These are phyloP conservation scores for Phytophthora hybrid DNA, from an alignment of 352 stramenopile species.

Conservation along the genomic window DNA sequence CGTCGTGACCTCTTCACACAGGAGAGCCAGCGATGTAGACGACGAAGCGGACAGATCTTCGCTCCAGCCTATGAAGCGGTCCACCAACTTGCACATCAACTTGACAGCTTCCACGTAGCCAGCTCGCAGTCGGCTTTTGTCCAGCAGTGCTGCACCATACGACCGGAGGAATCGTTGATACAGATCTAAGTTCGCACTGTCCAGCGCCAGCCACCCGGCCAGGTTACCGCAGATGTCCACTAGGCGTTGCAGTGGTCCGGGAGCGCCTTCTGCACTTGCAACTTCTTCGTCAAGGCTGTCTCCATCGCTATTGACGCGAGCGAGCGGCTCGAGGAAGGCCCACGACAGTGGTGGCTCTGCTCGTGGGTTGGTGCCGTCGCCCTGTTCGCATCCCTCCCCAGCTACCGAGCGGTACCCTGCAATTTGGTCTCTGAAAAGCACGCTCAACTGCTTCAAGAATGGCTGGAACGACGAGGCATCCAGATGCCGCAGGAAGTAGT, in stretches of 20 bases:
- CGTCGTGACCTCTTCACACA: slow-evolving; percentile 47
- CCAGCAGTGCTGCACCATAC: slow-evolving; percentile 35
- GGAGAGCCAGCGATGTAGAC: slow-evolving; percentile 30
- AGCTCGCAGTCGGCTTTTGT: slow-evolving; percentile 39
- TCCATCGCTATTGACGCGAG: background rate
- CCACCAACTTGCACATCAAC: slow-evolving; percentile 37
- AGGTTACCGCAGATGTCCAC: slow-evolving; percentile 39
- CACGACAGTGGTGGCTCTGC: slow-evolving; percentile 29
- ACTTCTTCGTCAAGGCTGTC: background rate
- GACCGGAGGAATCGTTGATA: slow-evolving; percentile 37
- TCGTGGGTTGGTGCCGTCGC: background rate
- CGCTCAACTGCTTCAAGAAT: slow-evolving; percentile 42
- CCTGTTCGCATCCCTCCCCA: background rate
- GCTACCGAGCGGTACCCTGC: slow-evolving; percentile 8
- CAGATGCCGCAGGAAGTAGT: slow-evolving; percentile 49
- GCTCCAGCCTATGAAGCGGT: slow-evolving; percentile 32
- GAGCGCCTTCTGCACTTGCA: slow-evolving; percentile 1
- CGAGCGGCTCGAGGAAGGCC: slow-evolving; percentile 33
- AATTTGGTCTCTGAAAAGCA: slow-evolving; percentile 31
- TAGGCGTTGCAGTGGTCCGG: slow-evolving; percentile 21
- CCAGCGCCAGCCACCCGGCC: slow-evolving; percentile 43
- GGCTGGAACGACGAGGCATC: slow-evolving; percentile 40
- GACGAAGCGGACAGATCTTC: slow-evolving; percentile 7
- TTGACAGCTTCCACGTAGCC: slow-evolving; percentile 43
- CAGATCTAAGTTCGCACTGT: slow-evolving; percentile 36